phyloP scores from a whole-genome alignment of 2,329 filamentous ascomycete species.

The Pseudogymnoascus destructans region DNA sequence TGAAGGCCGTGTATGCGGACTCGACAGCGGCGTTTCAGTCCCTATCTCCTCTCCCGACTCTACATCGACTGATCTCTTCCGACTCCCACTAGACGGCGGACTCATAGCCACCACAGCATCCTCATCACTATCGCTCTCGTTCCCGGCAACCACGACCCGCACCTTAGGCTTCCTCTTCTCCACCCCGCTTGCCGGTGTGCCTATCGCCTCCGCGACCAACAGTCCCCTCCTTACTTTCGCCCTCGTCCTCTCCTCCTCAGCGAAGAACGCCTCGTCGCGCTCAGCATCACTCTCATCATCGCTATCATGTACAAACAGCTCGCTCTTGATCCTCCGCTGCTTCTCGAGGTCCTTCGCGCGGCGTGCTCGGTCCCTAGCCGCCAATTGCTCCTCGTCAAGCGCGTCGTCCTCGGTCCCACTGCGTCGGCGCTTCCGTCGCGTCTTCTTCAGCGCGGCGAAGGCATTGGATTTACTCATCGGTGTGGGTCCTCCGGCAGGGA shows the following conservation, averaged over 20 bases:
- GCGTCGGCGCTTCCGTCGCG: constrained; percentile 33
- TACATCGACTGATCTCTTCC: not conserved
- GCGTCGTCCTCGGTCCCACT: constrained; percentile 31
- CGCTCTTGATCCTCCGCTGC: constrained; percentile 68
- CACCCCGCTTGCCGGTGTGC: constrained; percentile 34
- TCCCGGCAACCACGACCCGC: constrained; percentile 28
- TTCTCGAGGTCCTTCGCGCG: constrained; percentile 63
- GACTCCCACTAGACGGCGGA: not conserved
- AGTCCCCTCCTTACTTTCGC: constrained; percentile 19
- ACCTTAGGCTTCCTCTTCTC: constrained; percentile 42
- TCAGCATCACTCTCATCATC: constrained; percentile 85
- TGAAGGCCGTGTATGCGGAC: not conserved
- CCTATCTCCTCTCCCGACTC: not conserved
- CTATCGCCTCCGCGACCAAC: constrained; percentile 31
- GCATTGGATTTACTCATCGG: constrained; percentile 39
- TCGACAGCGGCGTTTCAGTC: not conserved
- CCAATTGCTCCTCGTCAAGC: constrained; percentile 48
- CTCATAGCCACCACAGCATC: not conserved
- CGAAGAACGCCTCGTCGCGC: constrained; percentile 62
- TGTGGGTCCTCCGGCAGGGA: constrained; percentile 56
- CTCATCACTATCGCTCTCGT: not conserved
- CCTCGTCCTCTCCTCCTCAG: constrained; percentile 54
- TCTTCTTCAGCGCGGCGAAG: constrained; percentile 45
- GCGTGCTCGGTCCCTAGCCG: constrained; percentile 44
- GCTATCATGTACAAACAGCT: constrained; percentile 64